Evolutionary conservation across 2,329 filamentous ascomycete species (phyloP).

Genomic region (Chrysoporthe deuterocubensis): DNA sequence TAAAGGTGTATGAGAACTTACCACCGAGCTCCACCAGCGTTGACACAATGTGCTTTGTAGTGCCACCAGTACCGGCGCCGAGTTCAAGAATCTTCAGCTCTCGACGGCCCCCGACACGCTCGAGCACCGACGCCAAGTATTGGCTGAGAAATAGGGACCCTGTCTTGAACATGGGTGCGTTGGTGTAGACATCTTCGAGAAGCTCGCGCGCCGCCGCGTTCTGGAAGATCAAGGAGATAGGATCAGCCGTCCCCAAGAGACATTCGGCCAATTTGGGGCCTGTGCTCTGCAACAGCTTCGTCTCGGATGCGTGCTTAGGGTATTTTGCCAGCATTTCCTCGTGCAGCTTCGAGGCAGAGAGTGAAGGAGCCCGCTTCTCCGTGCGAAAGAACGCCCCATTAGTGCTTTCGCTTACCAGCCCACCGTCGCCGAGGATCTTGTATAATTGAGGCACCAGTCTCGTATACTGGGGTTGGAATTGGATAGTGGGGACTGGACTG

Average conservation of each 20-base stretch:
- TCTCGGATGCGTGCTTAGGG: constrained; percentile 39
- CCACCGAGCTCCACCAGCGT: constrained; percentile 30
- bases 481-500: too few relatives aligned
- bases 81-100: constrained; percentile 44
- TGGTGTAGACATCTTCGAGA: constrained; percentile 43
- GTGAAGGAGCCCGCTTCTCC: too few relatives aligned
- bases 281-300: constrained; percentile 37
- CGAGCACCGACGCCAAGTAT: constrained; percentile 25
- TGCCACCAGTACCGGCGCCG: constrained; percentile 49
- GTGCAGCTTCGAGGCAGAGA: constrained; percentile 29
- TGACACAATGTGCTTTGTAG: constrained; percentile 40
- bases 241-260: constrained; percentile 42
- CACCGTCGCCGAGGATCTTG: constrained; percentile 35
- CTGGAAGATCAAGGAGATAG: constrained; percentile 45
- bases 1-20: constrained; percentile 44
- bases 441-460: constrained; percentile 31
- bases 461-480: too few relatives aligned
- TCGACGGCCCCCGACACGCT: too few relatives aligned
- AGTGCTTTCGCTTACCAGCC: constrained; percentile 23
- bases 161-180: constrained; percentile 35
- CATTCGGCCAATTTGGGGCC: constrained; percentile 43
- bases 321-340: constrained; percentile 34
- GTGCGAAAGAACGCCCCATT: not conserved
- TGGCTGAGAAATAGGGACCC: constrained; percentile 31
- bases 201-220: constrained; percentile 33